These are phyloP conservation scores for Spongospora subterranea DNA, from an alignment of 208 protist species.

Conservation along the genomic window DNA sequence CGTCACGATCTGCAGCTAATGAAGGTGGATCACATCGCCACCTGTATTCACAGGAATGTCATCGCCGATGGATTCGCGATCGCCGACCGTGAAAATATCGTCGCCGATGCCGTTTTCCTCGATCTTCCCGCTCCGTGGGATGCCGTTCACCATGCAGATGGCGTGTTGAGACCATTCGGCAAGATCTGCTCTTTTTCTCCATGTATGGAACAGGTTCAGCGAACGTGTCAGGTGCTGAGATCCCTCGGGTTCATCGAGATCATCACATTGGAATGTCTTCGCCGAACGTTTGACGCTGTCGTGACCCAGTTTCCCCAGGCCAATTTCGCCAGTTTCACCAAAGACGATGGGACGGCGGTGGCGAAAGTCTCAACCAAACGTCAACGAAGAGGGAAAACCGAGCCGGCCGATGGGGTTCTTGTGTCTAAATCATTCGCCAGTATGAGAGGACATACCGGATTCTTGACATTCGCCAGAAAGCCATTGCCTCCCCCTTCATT, in stretches of 20 bases:
- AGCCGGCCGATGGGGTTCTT: neutral
- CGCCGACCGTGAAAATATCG: neutral
- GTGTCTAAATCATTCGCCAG: slow-evolving; percentile 23
- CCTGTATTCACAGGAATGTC: slow-evolving; percentile 43
- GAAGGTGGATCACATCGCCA: slow-evolving; percentile 15
- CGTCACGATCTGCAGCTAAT: neutral
- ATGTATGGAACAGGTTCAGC: slow-evolving; percentile 59
- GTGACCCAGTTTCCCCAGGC: neutral
- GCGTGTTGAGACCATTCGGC: neutral
- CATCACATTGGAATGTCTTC: slow-evolving; percentile 19
- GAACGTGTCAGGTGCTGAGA: neutral
- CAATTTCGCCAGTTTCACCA: neutral
- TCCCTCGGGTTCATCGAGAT: slow-evolving; percentile 8
- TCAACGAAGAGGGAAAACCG: neutral
- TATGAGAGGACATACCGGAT: slow-evolving; percentile 56
- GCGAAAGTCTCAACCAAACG: neutral
- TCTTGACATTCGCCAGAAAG: slow-evolving; percentile 53
- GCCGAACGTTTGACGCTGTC: slow-evolving; percentile 18
- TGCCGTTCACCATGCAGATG: slow-evolving; percentile 1
- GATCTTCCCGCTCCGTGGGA: slow-evolving; percentile 49
- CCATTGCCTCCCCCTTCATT: no score
- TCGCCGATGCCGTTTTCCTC: slow-evolving; percentile 54
- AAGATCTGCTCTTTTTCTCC: slow-evolving; percentile 54
- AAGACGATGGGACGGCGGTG: neutral
- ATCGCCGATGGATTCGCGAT: neutral